phyloP scores from a whole-genome alignment of 768 basidiomycete genomes.

The Suillus variegatus region DNA sequence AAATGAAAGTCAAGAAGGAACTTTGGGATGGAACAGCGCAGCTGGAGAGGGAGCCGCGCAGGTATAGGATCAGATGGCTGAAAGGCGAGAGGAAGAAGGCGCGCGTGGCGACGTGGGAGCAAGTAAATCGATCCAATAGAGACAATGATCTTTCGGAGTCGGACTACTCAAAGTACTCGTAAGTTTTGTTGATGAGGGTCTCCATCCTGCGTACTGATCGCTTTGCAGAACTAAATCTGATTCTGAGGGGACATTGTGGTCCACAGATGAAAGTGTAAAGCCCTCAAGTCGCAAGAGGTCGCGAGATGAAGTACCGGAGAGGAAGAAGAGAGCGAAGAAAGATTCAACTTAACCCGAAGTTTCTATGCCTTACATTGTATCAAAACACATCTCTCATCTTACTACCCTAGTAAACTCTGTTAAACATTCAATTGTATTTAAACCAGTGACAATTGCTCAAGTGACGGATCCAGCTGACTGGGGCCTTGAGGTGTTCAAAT shows the following conservation, averaged over 20 bases:
- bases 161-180: conserved; percentile 27
- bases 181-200: conserved; percentile 11
- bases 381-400: neutral
- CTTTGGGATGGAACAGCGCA: conserved; percentile 32
- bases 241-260: conserved; percentile 9
- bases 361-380: neutral
- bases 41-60: conserved; percentile 24
- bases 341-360: neutral
- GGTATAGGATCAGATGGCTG: conserved; percentile 27
- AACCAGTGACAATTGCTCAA: neutral
- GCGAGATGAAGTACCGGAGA: neutral
- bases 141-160: conserved; percentile 13
- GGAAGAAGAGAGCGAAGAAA: neutral
- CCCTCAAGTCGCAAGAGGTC: neutral
- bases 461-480: neutral
- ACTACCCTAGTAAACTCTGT: neutral
- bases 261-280: neutral
- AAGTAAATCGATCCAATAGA: conserved; percentile 16
- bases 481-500: neutral
- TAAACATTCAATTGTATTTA: neutral
- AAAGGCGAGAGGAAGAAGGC: conserved; percentile 21
- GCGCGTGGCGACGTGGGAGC: conserved; percentile 21
- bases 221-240: conserved; percentile 7
- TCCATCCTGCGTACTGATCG: neutral
- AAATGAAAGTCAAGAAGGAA: conserved; percentile 32